Percentiles rank a stretch among this genome's conserved stretches.
Conservation (phyloP, 1,284 basidiomycete genomes). For the Heliocybe sulcata region DNA sequence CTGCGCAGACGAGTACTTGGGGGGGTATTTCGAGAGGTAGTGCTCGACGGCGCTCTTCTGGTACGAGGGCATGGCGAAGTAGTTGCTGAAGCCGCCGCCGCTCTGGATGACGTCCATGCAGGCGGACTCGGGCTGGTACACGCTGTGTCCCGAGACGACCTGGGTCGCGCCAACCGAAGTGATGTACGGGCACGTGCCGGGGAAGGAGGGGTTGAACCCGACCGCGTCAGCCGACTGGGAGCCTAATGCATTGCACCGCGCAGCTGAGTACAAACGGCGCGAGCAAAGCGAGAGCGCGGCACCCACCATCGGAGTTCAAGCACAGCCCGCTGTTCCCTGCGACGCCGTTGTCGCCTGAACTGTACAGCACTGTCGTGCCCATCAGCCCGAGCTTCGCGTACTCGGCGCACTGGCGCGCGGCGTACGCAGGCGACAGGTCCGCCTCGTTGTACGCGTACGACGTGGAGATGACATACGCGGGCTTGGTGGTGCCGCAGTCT, state of each 20-base stretch:
- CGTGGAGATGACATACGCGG: constrained; percentile 48
- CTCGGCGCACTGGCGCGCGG: constrained; percentile 45
- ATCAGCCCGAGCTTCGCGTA: constrained; percentile 44
- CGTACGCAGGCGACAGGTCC: constrained; percentile 35
- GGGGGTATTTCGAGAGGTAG: constrained; percentile 29
- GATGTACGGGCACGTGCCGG: constrained; percentile 48
- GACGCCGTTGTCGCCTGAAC: constrained; percentile 37
- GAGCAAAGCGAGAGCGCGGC: neutral
- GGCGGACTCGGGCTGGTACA: constrained; percentile 26
- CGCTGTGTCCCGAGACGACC: constrained; percentile 17
- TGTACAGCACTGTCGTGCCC: constrained; percentile 35
- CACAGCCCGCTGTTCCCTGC: constrained; percentile 35
- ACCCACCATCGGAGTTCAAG: constrained; percentile 31
- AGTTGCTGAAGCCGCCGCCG: constrained; percentile 31
- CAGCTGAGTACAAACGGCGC: neutral
- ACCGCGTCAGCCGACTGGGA: constrained; percentile 22
- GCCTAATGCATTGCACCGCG: constrained; percentile 13
- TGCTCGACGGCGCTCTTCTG: constrained; percentile 24
- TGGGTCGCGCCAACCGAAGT: constrained; percentile 38
- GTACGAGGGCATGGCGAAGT: constrained; percentile 28
- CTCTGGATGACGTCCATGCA: constrained; percentile 26
- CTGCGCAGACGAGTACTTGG: constrained; percentile 31
- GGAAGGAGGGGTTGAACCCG: constrained; percentile 46
- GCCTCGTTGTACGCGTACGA: constrained; percentile 46
- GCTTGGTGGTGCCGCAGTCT: constrained; percentile 42